Evolutionary conservation across 108 stramenopile genomes (phyloP), one percentile per base, ranked within the genome.

Genomic region (Epithemia pelagica): DNA sequence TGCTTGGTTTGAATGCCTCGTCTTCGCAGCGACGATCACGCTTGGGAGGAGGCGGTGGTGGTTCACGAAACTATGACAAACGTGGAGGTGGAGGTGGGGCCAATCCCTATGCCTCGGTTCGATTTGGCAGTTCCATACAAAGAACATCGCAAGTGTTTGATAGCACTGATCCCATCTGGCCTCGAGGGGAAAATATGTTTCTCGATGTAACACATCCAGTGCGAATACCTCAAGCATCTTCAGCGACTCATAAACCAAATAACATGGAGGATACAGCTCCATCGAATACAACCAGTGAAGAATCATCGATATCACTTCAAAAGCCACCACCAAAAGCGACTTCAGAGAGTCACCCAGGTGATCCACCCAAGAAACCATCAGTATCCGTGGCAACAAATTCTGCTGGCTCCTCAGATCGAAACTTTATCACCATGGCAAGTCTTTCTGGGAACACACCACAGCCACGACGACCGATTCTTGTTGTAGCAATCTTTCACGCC

Each of bases 121-220:
- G 67, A 8, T 94, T 89, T 74, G 68, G 78, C 19, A 64, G 30
- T 24, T 73, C 75, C 18, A 80, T 81, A 8, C 89, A 94, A 66
- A 64, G 79, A 60, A 89, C 82, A 5, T 83, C 84, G 3, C 72
- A 73, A 32, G 76, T 88, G 0, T 80, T 62, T 52, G 77, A 82
- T 59, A 84, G 81, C 23, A 26, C 72, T 21, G 77, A 88, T 66
- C 87, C 87, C 22, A 60, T 79, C 22, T 94, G 88, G 88, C 82
- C 89, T 30, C 55, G 89, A 52, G 68, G 78, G 23, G 92, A 94
- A 72, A 72, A 83, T 32, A 74, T 82, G 69, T 91, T 79, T 71
- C 85, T 94, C 74, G 92, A 94, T 73, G 92, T 94, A 5, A 63
- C 77, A 20, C 76, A 89, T 25, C 78, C 84, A 57, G 0, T 65